Evolutionary conservation across 1,139 yeast genomes (phyloP), one percentile per base, ranked within the genome.

Genomic region (Blastobotrys ciferrii): DNA sequence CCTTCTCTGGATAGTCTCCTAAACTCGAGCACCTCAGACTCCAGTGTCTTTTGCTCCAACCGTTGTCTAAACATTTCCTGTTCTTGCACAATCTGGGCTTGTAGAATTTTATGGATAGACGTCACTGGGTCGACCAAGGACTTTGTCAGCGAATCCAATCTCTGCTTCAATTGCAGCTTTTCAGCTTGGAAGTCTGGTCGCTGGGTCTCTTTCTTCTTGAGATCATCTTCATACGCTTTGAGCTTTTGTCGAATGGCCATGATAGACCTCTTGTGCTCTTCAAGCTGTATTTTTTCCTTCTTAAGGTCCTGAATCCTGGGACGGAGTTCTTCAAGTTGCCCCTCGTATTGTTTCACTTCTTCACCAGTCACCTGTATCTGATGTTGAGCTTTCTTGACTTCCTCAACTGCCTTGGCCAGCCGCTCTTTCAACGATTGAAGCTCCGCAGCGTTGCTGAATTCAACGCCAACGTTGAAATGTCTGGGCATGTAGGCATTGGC

Each of bases 181-280:
- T 45, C 55, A 54, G n/a, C 65, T 69, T 32, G 64, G 25, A 42
- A 49, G 17, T 47, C 49, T 9, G 48, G 49, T 2, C 53, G 53
- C 4, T 41, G 42, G 23, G 38, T 41, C 32, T 46, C 41, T n/a
- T 35, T 28, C 6, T 38, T 36, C 11, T 43, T 45, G 18, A 52
- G 41, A 36, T 43, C 36, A 18, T 32, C 42, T 35, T 30, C 19
- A 12, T 38, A 13, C 28, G 37, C 39, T 7, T 33, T 42, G 14
- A 44, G 15, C 25, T 32, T 18, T 32, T 14, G 25, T 46, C 52
- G 6, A 25, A 17, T 13, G 23, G 28, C 25, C 12, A 45, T 2
- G 35, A 54, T 9, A 45, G 42, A n/a, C 33, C 49, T 19, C 28
- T 45, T 25, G 19, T 23, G 45, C 39, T 15, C 15, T 4, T 15